These are phyloP conservation scores for Taxillus chinensis DNA, from an alignment of 164 flowering plant genomes.

Conservation along the genomic window DNA sequence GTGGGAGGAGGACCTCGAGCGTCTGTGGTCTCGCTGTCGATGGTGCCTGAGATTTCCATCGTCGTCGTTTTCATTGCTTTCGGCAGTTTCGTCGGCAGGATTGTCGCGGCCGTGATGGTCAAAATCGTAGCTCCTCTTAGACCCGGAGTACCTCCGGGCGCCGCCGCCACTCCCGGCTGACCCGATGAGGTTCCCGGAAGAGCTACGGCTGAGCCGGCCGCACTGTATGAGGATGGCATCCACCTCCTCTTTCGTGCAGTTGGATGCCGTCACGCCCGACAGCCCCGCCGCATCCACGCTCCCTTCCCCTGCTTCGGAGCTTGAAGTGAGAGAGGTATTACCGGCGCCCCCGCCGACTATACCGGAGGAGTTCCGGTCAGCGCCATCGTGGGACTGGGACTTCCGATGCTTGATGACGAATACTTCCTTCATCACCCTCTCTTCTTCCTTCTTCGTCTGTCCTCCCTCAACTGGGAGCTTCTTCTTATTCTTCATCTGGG, in stretches of 20 bases:
- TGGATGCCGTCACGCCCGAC: conserved; percentile 54
- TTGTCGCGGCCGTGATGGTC: conserved; percentile 21
- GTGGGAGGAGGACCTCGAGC: conserved; percentile 29
- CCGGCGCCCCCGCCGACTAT: background rate
- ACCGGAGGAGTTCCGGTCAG: conserved; percentile 7
- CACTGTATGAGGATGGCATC: conserved; percentile 92
- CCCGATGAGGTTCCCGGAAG: conserved; percentile 43
- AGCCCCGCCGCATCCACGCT: conserved; percentile 3
- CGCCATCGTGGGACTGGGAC: conserved; percentile 45
- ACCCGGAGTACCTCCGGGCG: conserved; percentile 55
- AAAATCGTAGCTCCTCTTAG: conserved; percentile 79
- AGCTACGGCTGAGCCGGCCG: conserved; percentile 85
- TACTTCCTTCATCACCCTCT: conserved; percentile 40
- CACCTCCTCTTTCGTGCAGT: conserved; percentile 86
- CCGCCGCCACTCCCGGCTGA: background rate
- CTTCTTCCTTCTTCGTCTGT: conserved; percentile 9
- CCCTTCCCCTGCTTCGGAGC: background rate
- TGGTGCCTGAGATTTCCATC: conserved; percentile 12
- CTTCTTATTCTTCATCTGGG: conserved; percentile 5
- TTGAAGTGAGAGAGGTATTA: background rate
- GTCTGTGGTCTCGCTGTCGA: conserved; percentile 23
- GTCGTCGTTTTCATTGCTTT: conserved; percentile 11
- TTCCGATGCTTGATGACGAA: conserved; percentile 49
- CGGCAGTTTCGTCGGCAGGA: background rate
- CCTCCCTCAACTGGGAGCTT: background rate